Base-by-base conservation (phyloP, 345 rosid species). In the Anastatica hierochuntica region DNA sequence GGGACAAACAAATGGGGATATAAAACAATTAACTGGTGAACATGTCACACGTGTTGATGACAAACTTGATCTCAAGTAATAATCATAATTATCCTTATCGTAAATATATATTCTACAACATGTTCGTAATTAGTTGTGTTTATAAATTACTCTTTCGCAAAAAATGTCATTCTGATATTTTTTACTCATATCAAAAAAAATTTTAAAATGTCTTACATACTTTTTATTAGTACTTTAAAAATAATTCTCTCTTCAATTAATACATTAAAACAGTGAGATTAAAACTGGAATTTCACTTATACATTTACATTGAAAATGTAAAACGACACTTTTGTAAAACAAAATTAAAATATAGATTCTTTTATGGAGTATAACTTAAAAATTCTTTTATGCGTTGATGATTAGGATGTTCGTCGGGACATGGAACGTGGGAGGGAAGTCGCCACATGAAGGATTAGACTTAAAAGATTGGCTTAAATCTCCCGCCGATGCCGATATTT, bases 391-490 rank as follows among this genome's bases (percentile, higher is more conserved):
- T 19, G 12, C 40, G 38, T 40, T 64, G 47, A 26, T 59, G 34
- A 24, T 66, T 63, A 87, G 96, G 74, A 73, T 84, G 85, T 83
- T 83, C 38, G 94, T 87, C 61, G 96, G 94, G 68, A 87, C 96
- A 45, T 87, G 96, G 96, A 87, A 87, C 72, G 96, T 84, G 26
- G 96, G 94, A 50, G 96, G 96, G 51, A 79, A 76, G 62, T 72
- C 89, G 10, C 96, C 96, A 14, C 72, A 81, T 30, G 79, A 74
- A 14, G 80, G 73, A 21, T 64, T 87, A 72, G 75, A 77, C 75
- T 56, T 87, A 33, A 62, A 43, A 62, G 87, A 87, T 50, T 87
- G 96, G 89, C 76, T 83, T 18, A 69, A 47, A 5, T 60, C 77
- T 13, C 69, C 81, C 9, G 36, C 77, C 7, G 77, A 84, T 9